These are phyloP conservation scores for Endocarpon pusillum DNA, from an alignment of 495 filamentous ascomycete species.

Conservation along the genomic window DNA sequence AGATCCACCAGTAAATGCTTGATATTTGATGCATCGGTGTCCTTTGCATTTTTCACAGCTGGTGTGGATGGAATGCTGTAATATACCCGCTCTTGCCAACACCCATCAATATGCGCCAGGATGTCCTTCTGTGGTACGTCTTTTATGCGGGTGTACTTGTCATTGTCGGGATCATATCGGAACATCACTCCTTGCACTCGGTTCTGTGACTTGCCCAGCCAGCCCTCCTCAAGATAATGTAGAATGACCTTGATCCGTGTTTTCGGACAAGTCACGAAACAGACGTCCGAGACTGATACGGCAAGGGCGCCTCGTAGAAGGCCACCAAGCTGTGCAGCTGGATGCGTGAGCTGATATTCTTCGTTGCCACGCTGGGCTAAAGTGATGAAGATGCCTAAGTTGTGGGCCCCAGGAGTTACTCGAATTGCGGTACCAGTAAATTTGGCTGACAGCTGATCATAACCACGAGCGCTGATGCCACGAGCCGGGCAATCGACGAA, in stretches of 20 bases:
- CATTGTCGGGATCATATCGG: slow-evolving; percentile 65
- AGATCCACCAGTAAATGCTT: slow-evolving; percentile 90
- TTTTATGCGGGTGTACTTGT: slow-evolving; percentile 57
- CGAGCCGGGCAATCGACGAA: slow-evolving; percentile 85
- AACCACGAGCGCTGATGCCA: slow-evolving; percentile 74
- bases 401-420: slow-evolving; percentile 81
- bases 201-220: slow-evolving; percentile 82
- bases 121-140: slow-evolving; percentile 75
- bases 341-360: slow-evolving; percentile 88
- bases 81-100: slow-evolving; percentile 60
- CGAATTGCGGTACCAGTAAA: slow-evolving; percentile 92
- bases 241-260: slow-evolving; percentile 82
- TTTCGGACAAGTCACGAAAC: slow-evolving; percentile 70
- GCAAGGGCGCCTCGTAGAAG: slow-evolving; percentile 66
- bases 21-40: slow-evolving; percentile 49
- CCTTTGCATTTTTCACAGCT: slow-evolving; percentile 33
- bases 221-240: slow-evolving; percentile 84
- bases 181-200: slow-evolving; percentile 84
- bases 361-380: slow-evolving; percentile 66
- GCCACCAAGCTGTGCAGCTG: slow-evolving; percentile 80
- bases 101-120: slow-evolving; percentile 66
- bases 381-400: slow-evolving; percentile 88
- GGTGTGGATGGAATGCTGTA: slow-evolving; percentile 43
- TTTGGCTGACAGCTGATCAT: slow-evolving; percentile 91
- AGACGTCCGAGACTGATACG: slow-evolving; percentile 74